A percentile compares a stretch with the other conserved stretches of the same genome.
Conservation (phyloP, 148 eudicot species). For the Rhododendron kiyosumense region DNA sequence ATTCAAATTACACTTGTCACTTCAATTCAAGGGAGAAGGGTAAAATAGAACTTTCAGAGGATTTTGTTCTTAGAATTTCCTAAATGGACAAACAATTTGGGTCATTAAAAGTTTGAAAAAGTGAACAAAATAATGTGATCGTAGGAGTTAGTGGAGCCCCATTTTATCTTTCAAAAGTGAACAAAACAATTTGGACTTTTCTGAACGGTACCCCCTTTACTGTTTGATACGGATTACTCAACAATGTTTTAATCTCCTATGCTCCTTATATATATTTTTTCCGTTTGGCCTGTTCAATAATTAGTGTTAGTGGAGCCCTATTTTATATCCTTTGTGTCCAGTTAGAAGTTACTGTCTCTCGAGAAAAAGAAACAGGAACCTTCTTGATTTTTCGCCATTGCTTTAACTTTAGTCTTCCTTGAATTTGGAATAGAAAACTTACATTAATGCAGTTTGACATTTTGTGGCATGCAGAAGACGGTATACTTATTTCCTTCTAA, state of each 20-base stretch:
- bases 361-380: background rate
- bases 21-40: background rate
- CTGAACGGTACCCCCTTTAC: background rate
- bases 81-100: background rate
- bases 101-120: background rate
- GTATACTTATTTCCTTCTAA: background rate
- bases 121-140: background rate
- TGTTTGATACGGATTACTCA: background rate
- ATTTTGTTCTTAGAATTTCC: background rate
- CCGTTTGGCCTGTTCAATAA: background rate
- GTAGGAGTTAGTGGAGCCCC: background rate
- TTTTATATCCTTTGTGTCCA: background rate
- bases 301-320: background rate
- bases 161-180: too few relatives aligned
- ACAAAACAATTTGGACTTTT: background rate
- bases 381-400: background rate
- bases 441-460: background rate
- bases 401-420: background rate
- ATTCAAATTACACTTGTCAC: background rate
- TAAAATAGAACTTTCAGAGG: background rate
- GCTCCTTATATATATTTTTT: background rate
- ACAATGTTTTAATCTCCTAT: background rate
- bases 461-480: background rate
- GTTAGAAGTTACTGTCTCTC: background rate
- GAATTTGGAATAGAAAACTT: background rate